These are phyloP conservation scores for Pseudotulostoma volvatum DNA, from an alignment of 495 filamentous ascomycete species.

Conservation along the genomic window DNA sequence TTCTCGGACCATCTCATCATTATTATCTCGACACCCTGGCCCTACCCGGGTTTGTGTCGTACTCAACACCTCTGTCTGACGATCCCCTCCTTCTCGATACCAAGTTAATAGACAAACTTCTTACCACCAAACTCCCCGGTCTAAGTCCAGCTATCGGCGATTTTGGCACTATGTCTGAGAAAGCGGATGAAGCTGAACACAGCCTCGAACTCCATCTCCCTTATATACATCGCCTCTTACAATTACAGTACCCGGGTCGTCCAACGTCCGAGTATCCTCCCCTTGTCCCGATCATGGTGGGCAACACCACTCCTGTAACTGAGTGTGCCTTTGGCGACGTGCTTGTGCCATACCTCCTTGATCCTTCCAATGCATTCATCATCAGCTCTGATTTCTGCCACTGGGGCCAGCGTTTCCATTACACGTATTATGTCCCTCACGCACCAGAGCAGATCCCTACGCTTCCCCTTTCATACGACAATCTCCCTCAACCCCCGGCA, in stretches of 20 bases:
- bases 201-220: constrained; percentile 95
- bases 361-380: constrained; percentile 66
- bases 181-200: constrained; percentile 74
- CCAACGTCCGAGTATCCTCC: constrained; percentile 41
- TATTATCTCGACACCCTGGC: constrained; percentile 63
- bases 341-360: constrained; percentile 63
- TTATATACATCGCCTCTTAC: constrained; percentile 71
- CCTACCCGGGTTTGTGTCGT: constrained; percentile 55
- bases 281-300: constrained; percentile 78
- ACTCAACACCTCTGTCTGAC: constrained; percentile 74
- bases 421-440: constrained; percentile 59
- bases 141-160: constrained; percentile 20
- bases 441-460: constrained; percentile 24
- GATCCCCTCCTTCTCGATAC: constrained; percentile 57
- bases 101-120: constrained; percentile 45
- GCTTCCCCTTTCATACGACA: constrained; percentile 24
- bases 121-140: constrained; percentile 26
- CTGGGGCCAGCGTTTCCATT: constrained; percentile 78
- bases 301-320: constrained; percentile 45
- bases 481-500: constrained; percentile 25
- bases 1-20: constrained; percentile 89
- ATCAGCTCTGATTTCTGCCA: constrained; percentile 94
- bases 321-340: constrained; percentile 56
- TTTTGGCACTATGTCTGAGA: constrained; percentile 58
- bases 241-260: constrained; percentile 23